phyloP scores from a whole-genome alignment of 1,284 basidiomycete species.

The Puccinia polysora region DNA sequence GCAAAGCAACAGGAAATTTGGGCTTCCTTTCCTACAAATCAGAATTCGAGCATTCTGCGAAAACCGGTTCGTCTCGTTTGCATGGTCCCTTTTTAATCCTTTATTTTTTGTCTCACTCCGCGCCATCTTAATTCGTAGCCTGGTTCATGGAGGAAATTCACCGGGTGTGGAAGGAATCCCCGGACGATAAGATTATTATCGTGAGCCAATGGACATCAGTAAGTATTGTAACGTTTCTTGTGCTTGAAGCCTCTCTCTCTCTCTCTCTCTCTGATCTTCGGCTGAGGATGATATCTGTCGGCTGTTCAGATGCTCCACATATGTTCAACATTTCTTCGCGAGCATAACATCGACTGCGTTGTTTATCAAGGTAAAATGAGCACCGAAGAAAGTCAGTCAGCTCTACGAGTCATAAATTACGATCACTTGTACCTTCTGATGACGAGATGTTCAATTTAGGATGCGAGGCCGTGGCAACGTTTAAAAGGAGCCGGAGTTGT shows the following conservation, averaged over 20 bases:
- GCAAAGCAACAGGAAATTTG: too few relatives aligned
- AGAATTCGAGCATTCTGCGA: conserved; percentile 9
- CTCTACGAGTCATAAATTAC: background rate
- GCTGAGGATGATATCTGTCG: too few relatives aligned
- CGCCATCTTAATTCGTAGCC: background rate
- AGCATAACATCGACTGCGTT: conserved; percentile 57
- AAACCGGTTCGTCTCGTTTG: conserved; percentile 6
- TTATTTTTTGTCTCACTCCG: background rate
- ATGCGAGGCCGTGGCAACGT: conserved; percentile 44
- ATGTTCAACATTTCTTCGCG: conserved; percentile 1
- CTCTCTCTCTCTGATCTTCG: background rate
- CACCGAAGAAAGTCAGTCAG: conserved; percentile 47
- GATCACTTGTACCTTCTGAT: conserved; percentile 30
- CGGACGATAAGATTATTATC: conserved; percentile 63
- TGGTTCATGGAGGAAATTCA: conserved; percentile 15
- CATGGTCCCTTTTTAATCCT: background rate
- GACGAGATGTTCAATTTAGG: conserved; percentile 46
- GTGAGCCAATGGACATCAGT: conserved; percentile 64
- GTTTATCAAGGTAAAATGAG: conserved; percentile 57
- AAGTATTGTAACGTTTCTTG: conserved; percentile 1
- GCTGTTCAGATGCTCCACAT: conserved; percentile 4
- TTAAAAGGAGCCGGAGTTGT: conserved; percentile 47
- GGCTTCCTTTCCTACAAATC: background rate
- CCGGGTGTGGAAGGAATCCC: conserved; percentile 46
- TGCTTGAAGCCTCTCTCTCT: background rate